Conservation (phyloP, 306 rosid species). For the Ochetophila trinervis region DNA sequence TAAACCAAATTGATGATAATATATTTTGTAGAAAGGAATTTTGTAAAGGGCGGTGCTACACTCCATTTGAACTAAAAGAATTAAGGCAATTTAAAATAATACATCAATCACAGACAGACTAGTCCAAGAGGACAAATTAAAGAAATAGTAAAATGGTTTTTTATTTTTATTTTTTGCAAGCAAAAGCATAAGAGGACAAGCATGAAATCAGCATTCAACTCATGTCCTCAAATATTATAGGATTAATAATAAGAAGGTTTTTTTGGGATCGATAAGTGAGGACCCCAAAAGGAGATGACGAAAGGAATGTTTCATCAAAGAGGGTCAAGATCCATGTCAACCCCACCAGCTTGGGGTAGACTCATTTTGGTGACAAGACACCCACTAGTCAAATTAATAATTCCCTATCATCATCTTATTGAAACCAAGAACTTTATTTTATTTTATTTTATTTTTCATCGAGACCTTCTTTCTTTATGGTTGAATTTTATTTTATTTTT, state of each 20-base stretch:
- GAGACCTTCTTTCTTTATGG: slow-evolving; percentile 31
- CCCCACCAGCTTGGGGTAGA: slow-evolving; percentile 51
- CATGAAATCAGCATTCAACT: slow-evolving; percentile 43
- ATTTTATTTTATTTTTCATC: no score
- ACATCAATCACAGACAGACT: neutral
- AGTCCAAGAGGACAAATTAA: slow-evolving; percentile 7
- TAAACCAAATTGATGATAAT: slow-evolving; percentile 19
- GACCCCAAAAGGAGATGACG: slow-evolving; percentile 39
- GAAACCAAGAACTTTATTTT: no score
- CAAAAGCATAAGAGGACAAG: slow-evolving; percentile 47
- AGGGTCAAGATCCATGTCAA: slow-evolving; percentile 95
- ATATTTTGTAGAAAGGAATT: slow-evolving; percentile 12
- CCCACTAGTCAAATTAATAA: slow-evolving; percentile 55
- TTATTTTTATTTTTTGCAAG: neutral
- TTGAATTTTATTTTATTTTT: no score
- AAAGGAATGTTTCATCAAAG: slow-evolving; percentile 75
- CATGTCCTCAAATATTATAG: slow-evolving; percentile 47
- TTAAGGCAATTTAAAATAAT: neutral
- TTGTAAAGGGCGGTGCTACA: slow-evolving; percentile 4
- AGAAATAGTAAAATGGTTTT: slow-evolving; percentile 15
- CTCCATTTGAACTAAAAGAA: neutral
- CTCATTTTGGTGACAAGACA: slow-evolving; percentile 47
- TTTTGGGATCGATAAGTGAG: slow-evolving; percentile 34
- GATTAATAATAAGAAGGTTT: slow-evolving; percentile 36
- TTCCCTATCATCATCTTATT: slow-evolving; percentile 51